Percentiles rank a stretch among this genome's conserved stretches.
Evolutionary conservation across 208 protist genomes (phyloP).

Genomic region (Trypanosomatidae sp.): DNA sequence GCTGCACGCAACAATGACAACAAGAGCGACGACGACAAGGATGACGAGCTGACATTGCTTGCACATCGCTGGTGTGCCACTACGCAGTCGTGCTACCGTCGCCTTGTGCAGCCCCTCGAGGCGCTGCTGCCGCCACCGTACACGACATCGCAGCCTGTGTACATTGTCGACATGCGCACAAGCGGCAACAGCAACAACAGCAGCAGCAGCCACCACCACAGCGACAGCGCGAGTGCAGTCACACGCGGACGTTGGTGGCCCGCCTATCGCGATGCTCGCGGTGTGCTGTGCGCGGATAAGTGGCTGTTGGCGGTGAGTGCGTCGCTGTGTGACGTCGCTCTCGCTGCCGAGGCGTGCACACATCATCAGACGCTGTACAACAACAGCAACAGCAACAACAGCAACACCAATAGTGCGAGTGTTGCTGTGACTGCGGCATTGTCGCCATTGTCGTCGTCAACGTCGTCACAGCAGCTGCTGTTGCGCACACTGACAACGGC

Average conservation of each 20-base stretch:
- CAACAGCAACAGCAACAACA: no score
- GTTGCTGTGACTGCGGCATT: no score
- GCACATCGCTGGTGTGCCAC: no score
- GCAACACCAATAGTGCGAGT: no score
- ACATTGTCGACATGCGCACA: constrained; percentile 23
- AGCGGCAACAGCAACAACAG: not conserved
- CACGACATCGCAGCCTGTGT: constrained; percentile 10
- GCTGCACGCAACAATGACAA: no score
- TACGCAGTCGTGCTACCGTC: no score
- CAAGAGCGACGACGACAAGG: no score
- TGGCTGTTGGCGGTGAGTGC: constrained; percentile 16
- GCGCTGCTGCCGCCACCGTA: constrained; percentile 23
- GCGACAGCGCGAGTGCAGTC: not conserved
- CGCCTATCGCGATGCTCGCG: constrained; percentile 15
- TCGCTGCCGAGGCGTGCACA: constrained; percentile 7
- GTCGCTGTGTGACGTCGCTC: constrained; percentile 13
- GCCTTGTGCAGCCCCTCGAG: constrained; percentile 43
- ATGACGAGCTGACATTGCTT: no score
- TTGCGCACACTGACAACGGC: no score
- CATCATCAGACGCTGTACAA: no score
- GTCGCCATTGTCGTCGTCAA: no score
- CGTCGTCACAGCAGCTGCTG: no score
- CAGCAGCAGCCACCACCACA: not conserved
- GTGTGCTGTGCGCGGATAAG: constrained; percentile 17
- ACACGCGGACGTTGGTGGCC: constrained; percentile 16